Percentiles rank a stretch among this genome's conserved stretches.
These are phyloP conservation scores for Cucumis hystrix DNA, from an alignment of 306 rosid species.

Conservation along the genomic window DNA sequence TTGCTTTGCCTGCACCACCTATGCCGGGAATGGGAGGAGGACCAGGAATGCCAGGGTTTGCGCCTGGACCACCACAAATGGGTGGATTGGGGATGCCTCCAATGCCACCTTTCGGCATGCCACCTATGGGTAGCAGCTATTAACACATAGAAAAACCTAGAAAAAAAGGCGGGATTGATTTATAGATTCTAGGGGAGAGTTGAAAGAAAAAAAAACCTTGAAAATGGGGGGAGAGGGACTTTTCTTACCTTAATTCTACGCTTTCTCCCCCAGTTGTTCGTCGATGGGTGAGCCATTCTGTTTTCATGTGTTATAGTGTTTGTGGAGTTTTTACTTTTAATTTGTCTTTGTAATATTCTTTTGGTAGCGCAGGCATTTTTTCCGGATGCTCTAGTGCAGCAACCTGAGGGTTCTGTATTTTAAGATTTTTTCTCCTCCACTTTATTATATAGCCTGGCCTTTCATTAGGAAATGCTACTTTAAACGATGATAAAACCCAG, in stretches of 20 bases:
- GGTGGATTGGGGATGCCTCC: slow-evolving; percentile 99
- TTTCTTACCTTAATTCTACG: slow-evolving; percentile 17
- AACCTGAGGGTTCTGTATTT: slow-evolving; percentile 11
- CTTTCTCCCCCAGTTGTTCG: slow-evolving; percentile 3
- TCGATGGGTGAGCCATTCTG: slow-evolving; percentile 20
- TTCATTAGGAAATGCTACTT: slow-evolving; percentile 5
- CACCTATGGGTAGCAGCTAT: slow-evolving; percentile 90
- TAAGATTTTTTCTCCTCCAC: slow-evolving; percentile 20
- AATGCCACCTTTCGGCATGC: slow-evolving; percentile 97
- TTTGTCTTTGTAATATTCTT: slow-evolving; percentile 54
- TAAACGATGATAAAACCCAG: neutral
- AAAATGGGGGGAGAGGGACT: slow-evolving; percentile 14
- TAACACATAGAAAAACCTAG: slow-evolving; percentile 18
- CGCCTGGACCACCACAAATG: slow-evolving; percentile 67
- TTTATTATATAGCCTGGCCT: neutral
- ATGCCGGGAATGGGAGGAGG: slow-evolving; percentile 90
- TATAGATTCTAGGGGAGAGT: slow-evolving; percentile 22
- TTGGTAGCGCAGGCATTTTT: slow-evolving; percentile 55
- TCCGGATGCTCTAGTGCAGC: slow-evolving; percentile 41
- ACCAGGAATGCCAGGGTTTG: slow-evolving; percentile 66
- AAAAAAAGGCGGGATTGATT: neutral
- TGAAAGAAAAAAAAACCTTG: slow-evolving; percentile 8
- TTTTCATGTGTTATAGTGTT: slow-evolving; percentile 35
- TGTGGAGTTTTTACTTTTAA: slow-evolving; percentile 15
- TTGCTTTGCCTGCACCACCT: slow-evolving; percentile 96